These are phyloP conservation scores for Microbotryomycetes sp. DNA, from an alignment of 1,284 basidiomycete genomes.

Conservation along the genomic window DNA sequence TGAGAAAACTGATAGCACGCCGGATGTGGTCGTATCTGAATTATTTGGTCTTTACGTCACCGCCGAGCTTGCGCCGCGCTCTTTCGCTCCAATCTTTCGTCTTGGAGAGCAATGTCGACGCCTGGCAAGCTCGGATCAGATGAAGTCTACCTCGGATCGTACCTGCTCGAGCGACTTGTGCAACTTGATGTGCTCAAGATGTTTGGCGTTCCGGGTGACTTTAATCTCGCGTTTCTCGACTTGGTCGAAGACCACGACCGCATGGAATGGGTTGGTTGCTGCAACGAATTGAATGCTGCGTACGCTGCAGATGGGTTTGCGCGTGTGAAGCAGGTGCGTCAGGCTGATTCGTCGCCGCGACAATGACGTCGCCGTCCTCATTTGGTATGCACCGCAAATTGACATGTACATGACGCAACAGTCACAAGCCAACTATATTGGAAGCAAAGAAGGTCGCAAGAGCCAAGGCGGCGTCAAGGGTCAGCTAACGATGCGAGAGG, in stretches of 20 bases:
- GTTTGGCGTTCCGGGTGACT: conserved; percentile 64
- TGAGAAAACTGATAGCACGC: no score
- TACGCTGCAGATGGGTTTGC: conserved; percentile 96
- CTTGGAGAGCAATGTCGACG: background rate
- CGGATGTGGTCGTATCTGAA: no score
- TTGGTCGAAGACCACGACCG: conserved; percentile 61
- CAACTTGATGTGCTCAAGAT: conserved; percentile 49
- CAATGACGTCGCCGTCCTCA: background rate
- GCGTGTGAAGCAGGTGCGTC: conserved; percentile 57
- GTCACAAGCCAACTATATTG: background rate
- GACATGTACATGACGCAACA: background rate
- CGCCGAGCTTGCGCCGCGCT: no score
- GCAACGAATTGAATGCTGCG: conserved; percentile 52
- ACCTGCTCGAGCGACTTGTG: conserved; percentile 38
- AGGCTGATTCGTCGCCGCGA: no score
- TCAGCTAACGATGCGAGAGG: background rate
- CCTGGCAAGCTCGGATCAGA: conserved; percentile 12
- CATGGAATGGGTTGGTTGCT: conserved; percentile 73
- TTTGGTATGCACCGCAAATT: background rate
- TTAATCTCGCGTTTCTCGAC: conserved; percentile 70
- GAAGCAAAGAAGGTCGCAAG: conserved; percentile 5
- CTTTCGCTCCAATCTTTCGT: background rate
- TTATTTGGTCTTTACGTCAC: no score
- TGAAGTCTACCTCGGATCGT: conserved; percentile 31
- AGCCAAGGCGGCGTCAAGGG: conserved; percentile 28